These are phyloP conservation scores for Gymnopilus junonius DNA, from an alignment of 768 basidiomycete genomes.

Conservation along the genomic window DNA sequence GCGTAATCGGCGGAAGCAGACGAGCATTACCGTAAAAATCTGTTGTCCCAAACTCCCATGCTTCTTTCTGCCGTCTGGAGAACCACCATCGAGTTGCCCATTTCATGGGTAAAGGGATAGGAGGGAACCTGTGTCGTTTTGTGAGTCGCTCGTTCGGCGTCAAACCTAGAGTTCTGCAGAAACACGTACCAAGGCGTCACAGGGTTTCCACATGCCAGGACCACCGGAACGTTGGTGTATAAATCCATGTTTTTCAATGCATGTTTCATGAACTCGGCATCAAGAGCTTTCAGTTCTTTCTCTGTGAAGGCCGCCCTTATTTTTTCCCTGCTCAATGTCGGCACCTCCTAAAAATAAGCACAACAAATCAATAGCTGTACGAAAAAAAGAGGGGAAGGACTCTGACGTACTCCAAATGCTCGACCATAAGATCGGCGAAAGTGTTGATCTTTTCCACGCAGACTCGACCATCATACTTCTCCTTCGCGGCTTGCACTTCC, in stretches of 20 bases:
- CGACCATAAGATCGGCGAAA: constrained; percentile 30
- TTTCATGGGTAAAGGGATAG: constrained; percentile 26
- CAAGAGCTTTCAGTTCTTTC: constrained; percentile 28
- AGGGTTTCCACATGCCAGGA: constrained; percentile 24
- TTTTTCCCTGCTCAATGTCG: constrained; percentile 26
- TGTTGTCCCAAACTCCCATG: constrained; percentile 35
- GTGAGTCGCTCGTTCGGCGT: constrained; percentile 3
- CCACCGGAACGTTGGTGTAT: constrained; percentile 27
- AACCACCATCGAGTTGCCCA: constrained; percentile 29
- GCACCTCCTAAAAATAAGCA: constrained; percentile 28
- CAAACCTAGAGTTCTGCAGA: not conserved
- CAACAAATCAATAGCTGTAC: not conserved
- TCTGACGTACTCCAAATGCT: constrained; percentile 31
- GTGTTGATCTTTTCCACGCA: constrained; percentile 27
- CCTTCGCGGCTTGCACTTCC: constrained; percentile 60
- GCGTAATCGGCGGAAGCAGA: not conserved
- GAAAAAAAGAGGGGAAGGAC: not conserved
- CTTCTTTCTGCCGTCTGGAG: constrained; percentile 27
- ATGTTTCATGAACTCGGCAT: constrained; percentile 21
- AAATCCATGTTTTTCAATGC: constrained; percentile 25
- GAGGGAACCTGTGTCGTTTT: constrained; percentile 28
- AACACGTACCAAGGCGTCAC: constrained; percentile 7
- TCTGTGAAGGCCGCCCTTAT: constrained; percentile 29
- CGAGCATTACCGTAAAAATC: constrained; percentile 28
- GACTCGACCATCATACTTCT: constrained; percentile 49